These are phyloP conservation scores for Tulasnella sp. DNA, from an alignment of 768 basidiomycete genomes.

Conservation along the genomic window DNA sequence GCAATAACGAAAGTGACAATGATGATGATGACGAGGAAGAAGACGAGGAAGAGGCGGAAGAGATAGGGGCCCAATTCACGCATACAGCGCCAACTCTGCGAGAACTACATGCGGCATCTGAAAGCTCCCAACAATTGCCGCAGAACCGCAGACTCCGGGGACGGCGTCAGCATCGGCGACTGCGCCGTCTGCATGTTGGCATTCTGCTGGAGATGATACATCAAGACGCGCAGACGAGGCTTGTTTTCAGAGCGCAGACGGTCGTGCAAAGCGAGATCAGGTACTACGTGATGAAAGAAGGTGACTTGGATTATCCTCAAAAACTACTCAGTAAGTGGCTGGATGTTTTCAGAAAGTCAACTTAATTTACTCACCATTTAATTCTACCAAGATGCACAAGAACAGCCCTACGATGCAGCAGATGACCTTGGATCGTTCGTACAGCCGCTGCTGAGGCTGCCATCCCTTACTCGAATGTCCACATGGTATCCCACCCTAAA, in stretches of 20 bases:
- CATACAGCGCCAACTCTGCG: not conserved
- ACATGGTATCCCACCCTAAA: conserved; percentile 88
- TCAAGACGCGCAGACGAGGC: conserved; percentile 89
- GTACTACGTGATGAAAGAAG: conserved; percentile 63
- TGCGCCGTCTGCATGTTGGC: conserved; percentile 63
- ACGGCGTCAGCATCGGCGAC: conserved; percentile 25
- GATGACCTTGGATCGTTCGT: conserved; percentile 29
- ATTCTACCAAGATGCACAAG: conserved; percentile 5
- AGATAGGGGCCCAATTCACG: conserved; percentile 12
- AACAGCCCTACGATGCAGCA: conserved; percentile 1
- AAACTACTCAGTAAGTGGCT: conserved; percentile 49
- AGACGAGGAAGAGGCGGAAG: conserved; percentile 16
- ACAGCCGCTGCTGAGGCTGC: conserved; percentile 38
- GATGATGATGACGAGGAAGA: conserved; percentile 28
- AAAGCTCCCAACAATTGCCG: not conserved
- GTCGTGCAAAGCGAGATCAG: conserved; percentile 82
- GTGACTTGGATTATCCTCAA: conserved; percentile 80
- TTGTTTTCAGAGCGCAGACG: conserved; percentile 94
- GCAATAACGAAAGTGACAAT: conserved; percentile 13
- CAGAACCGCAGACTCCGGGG: not conserved
- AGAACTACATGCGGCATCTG: conserved; percentile 6
- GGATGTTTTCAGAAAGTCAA: not conserved
- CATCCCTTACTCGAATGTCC: conserved; percentile 61
- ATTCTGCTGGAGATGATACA: conserved; percentile 79
- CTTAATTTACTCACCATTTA: not conserved